phyloP scores from a whole-genome alignment of 2,329 filamentous ascomycete species.

The Botryosphaeria agaves region DNA sequence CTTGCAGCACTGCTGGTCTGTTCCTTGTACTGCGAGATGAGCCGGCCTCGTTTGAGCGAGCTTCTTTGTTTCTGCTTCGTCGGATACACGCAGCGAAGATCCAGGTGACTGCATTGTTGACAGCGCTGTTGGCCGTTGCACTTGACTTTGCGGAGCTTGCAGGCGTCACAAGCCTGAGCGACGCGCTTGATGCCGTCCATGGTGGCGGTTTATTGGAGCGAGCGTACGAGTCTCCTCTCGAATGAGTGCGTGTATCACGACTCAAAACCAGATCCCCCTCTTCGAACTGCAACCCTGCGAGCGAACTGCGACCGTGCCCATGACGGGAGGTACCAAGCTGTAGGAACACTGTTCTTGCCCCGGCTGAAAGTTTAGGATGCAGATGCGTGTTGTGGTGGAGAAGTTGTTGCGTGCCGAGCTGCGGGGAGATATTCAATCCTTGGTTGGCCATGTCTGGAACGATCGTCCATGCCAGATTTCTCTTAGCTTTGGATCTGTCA shows the following conservation, averaged over 20 bases:
- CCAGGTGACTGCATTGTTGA: slow-evolving; percentile 24
- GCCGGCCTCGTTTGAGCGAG: slow-evolving; percentile 19
- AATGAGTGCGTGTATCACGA: too few species aligned
- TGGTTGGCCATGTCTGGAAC: too few species aligned
- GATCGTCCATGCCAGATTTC: too few species aligned
- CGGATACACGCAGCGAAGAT: slow-evolving; percentile 28
- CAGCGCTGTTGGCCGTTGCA: slow-evolving; percentile 29
- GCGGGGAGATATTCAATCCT: too few species aligned
- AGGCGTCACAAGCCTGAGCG: slow-evolving; percentile 25
- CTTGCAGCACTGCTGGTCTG: slow-evolving; percentile 7
- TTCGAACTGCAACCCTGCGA: not conserved
- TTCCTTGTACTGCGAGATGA: slow-evolving; percentile 24
- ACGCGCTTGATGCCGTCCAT: not conserved
- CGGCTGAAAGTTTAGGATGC: not conserved
- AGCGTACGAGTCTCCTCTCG: not conserved
- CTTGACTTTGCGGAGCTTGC: slow-evolving; percentile 27
- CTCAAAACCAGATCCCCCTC: not conserved
- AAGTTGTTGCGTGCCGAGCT: too few species aligned
- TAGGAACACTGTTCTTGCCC: not conserved
- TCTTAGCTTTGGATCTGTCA: too few species aligned
- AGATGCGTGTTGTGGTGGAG: too few species aligned
- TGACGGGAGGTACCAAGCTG: not conserved
- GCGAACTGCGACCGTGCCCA: not conserved
- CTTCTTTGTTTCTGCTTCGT: slow-evolving; percentile 19
- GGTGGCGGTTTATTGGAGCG: not conserved